Evolutionary conservation across 768 basidiomycete genomes (phyloP).

Genomic region (Dendrothele bispora): DNA sequence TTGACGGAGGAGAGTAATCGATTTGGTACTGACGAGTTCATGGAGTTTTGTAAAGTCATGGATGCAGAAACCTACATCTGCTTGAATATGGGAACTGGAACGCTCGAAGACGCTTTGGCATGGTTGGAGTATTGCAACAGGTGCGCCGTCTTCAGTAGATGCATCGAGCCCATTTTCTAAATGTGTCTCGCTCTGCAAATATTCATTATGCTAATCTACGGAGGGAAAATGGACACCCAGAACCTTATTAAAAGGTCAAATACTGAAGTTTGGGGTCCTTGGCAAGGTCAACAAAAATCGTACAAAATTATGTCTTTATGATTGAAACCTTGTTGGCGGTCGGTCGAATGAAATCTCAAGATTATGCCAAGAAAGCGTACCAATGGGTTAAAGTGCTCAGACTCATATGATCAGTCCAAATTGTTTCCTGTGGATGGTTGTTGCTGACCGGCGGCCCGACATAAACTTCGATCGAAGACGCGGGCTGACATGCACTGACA

Average conservation of each 20-base stretch:
- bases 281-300: too few relatives aligned
- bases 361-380: slow-evolving; percentile 54
- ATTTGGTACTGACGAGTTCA: slow-evolving; percentile 60
- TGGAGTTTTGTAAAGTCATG: slow-evolving; percentile 50
- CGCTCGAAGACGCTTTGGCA: slow-evolving; percentile 55
- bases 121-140: slow-evolving; percentile 68
- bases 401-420: slow-evolving; percentile 57
- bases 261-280: slow-evolving; percentile 57
- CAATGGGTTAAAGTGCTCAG: slow-evolving; percentile 63
- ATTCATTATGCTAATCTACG: slow-evolving; percentile 56
- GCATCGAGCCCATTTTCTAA: neutral
- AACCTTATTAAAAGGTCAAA: slow-evolving; percentile 51
- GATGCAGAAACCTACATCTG: slow-evolving; percentile 59
- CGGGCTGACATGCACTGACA: too few relatives aligned
- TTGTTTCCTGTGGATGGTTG: slow-evolving; percentile 58
- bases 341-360: slow-evolving; percentile 51
- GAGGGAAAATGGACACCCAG: slow-evolving; percentile 53
- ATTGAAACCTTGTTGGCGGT: slow-evolving; percentile 27
- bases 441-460: too few relatives aligned
- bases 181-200: slow-evolving; percentile 28
- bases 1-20: slow-evolving; percentile 56
- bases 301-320: slow-evolving; percentile 25
- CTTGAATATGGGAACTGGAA: slow-evolving; percentile 64
- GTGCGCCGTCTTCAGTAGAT: slow-evolving; percentile 13
- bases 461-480: slow-evolving; percentile 13